phyloP scores from a whole-genome alignment of 345 rosid genomes.

The Crucihimalaya himalaica region DNA sequence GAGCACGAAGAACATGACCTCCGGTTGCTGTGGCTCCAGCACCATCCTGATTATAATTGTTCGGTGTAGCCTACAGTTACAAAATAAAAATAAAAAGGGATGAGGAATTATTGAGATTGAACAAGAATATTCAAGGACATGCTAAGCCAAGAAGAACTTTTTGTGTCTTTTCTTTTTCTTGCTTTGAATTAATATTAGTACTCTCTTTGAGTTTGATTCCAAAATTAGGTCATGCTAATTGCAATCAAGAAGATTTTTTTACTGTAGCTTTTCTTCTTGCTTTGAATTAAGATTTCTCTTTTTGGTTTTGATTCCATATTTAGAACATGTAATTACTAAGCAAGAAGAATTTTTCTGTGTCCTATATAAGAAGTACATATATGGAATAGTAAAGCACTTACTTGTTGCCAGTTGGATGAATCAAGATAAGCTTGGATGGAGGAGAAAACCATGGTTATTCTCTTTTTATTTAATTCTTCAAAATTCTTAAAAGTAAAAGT shows the following conservation, averaged over 20 bases:
- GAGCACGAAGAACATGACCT: constrained; percentile 50
- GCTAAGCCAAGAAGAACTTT: constrained; percentile 46
- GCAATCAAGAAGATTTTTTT: background rate
- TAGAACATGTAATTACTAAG: constrained; percentile 17
- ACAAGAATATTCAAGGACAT: constrained; percentile 43
- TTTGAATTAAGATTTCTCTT: constrained; percentile 1
- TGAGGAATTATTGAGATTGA: constrained; percentile 55
- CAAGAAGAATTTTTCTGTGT: constrained; percentile 13
- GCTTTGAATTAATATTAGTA: constrained; percentile 4
- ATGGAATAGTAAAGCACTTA: constrained; percentile 45
- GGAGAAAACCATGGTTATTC: constrained; percentile 74
- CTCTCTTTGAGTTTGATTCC: constrained; percentile 38
- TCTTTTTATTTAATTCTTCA: constrained; percentile 50
- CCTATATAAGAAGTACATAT: constrained; percentile 31
- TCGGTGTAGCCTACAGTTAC: constrained; percentile 34
- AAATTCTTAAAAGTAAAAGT: constrained; percentile 35
- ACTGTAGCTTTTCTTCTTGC: constrained; percentile 32
- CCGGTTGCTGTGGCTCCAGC: constrained; percentile 42
- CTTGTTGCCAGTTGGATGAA: constrained; percentile 98
- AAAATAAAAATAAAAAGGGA: constrained; percentile 3
- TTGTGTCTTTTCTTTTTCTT: constrained; percentile 23
- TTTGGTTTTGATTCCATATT: background rate
- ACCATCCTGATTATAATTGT: constrained; percentile 47
- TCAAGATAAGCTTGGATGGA: constrained; percentile 96
- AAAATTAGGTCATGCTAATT: constrained; percentile 19